Conservation (phyloP, 176 grass and related monocot genomes). For the Leersia perrieri region DNA sequence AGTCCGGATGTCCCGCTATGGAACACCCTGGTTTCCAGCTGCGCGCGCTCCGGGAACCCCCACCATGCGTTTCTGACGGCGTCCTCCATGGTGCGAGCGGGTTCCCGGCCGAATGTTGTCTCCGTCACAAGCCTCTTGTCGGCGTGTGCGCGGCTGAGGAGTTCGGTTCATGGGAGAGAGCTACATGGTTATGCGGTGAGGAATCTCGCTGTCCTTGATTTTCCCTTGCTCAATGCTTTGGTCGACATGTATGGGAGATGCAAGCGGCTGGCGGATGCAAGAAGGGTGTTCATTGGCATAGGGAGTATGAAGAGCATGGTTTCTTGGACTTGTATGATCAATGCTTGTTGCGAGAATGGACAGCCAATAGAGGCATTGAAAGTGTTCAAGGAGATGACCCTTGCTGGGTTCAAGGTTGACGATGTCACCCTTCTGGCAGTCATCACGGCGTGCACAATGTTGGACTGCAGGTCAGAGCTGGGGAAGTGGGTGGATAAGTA, state of each 20-base stretch:
- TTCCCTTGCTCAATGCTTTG: slow-evolving; percentile 40
- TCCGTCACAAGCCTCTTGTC: slow-evolving; percentile 43
- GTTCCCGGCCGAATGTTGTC: slow-evolving; percentile 29
- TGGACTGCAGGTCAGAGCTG: slow-evolving; percentile 16
- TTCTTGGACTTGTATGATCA: slow-evolving; percentile 67
- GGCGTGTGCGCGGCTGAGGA: slow-evolving; percentile 36
- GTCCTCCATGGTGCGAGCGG: slow-evolving; percentile 24
- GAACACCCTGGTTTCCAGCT: slow-evolving; percentile 49
- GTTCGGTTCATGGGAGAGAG: slow-evolving; percentile 29
- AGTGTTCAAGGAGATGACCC: slow-evolving; percentile 54
- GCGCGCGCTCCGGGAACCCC: slow-evolving; percentile 9
- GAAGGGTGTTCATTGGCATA: slow-evolving; percentile 19
- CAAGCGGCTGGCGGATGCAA: background rate
- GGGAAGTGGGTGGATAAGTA: slow-evolving; percentile 40
- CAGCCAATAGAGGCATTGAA: slow-evolving; percentile 7
- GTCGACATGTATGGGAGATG: slow-evolving; percentile 52
- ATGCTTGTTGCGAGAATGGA: slow-evolving; percentile 38
- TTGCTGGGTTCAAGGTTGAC: slow-evolving; percentile 29
- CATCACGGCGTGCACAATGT: slow-evolving; percentile 41
- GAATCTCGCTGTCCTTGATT: slow-evolving; percentile 25
- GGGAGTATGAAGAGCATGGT: slow-evolving; percentile 32
- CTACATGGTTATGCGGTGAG: slow-evolving; percentile 44
- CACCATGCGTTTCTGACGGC: slow-evolving; percentile 1
- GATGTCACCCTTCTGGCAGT: slow-evolving; percentile 52
- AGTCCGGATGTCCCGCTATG: slow-evolving; percentile 45